Base-by-base conservation (phyloP, 108 stramenopile species). In the Cafeteria roenbergensis region DNA sequence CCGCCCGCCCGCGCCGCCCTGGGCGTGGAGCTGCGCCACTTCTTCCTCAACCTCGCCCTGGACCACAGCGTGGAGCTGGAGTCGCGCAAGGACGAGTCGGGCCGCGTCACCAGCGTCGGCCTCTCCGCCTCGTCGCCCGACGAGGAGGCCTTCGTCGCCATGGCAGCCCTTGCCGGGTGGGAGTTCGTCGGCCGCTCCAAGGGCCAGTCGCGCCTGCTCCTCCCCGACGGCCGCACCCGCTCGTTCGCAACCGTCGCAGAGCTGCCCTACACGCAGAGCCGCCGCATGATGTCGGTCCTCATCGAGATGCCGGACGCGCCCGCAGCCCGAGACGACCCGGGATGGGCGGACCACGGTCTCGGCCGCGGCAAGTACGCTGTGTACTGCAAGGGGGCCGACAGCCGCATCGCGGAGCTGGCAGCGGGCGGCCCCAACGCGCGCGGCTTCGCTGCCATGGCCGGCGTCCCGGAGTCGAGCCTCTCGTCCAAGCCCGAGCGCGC, bases 91-190 rank as follows among this genome's bases (percentile, higher is more conserved):
- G 78, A 73, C 63, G 79, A 74, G 56, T 8, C 58, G 33, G 63
- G 50, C 4, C 33, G 0, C 22, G 32, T 21, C 22, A 42, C 42
- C 2, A 54, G 64, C 20, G 28, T 34, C 0, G 64, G 71, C 21
- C 59, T 76, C 24, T 77, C 76, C 24, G 80, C 78, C 0, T 77
- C 78, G 14, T 77, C 73, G 32, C 81, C 81, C 0, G 81, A 82
- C 31, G 81, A 82, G 57, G 77, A 82, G 51, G 81, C 81, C 1
- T 75, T 82, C 1, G 80, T 82, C n/a, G 72, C 48, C 35, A 77
- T 72, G 25, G 79, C 80, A 24, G 52, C 53, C 51, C 71, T 76
- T 32, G 76, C 80, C 42, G 81, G 81, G 0, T 78, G 72, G 35
- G 68, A 64, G 17, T 79, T 82, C 50, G 33, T 54, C 38, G 68